A percentile compares a stretch with the other conserved stretches of the same genome.
Conservation (phyloP, 345 rosid species). For the Erysimum cheiranthoides region DNA sequence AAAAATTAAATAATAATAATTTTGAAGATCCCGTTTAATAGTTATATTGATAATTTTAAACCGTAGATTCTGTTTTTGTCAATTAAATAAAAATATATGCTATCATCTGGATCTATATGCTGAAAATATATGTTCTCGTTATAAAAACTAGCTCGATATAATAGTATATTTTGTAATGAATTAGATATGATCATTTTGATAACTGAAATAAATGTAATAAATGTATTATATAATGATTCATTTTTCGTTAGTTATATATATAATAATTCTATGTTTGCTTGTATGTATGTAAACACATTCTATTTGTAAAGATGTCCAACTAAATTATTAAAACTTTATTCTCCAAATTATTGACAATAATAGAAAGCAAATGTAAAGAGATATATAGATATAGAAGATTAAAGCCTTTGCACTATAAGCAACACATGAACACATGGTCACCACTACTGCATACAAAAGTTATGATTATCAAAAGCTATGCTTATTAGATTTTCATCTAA, state of each 20-base stretch:
- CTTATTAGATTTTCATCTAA: slow-evolving; percentile 38
- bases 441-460: slow-evolving; percentile 42
- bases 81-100: background rate
- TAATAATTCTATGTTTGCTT: slow-evolving; percentile 22
- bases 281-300: slow-evolving; percentile 19
- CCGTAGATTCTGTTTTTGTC: background rate
- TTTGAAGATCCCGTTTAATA: too few species aligned
- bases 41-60: too few species aligned
- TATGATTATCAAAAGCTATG: slow-evolving; percentile 39
- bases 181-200: slow-evolving; percentile 1
- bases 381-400: slow-evolving; percentile 16
- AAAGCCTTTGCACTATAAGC: slow-evolving; percentile 38
- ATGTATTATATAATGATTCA: slow-evolving; percentile 3
- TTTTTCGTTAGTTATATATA: background rate
- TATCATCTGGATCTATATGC: background rate
- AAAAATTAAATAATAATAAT: too few species aligned
- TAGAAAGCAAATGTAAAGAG: slow-evolving; percentile 29
- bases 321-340: slow-evolving; percentile 28
- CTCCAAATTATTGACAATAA: slow-evolving; percentile 44
- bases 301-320: slow-evolving; percentile 27
- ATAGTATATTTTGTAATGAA: background rate
- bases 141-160: background rate
- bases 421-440: slow-evolving; percentile 50
- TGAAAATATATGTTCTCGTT: background rate
- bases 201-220: background rate